phyloP scores from a whole-genome alignment of 768 basidiomycete species.

The Pholiota conissans region DNA sequence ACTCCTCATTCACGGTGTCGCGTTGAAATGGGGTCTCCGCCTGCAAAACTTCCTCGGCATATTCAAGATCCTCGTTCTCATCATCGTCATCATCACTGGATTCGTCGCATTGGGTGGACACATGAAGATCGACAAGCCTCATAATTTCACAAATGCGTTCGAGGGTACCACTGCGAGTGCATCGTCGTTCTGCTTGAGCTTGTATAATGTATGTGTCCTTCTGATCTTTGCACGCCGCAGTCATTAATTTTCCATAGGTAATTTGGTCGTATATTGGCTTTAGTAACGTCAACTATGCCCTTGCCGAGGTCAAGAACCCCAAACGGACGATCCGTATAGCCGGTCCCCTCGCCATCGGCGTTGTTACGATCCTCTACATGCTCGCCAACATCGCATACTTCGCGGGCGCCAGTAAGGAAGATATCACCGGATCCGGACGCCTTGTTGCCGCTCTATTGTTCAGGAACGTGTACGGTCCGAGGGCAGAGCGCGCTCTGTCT shows the following conservation, averaged over 20 bases:
- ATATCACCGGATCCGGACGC: slow-evolving; percentile 57
- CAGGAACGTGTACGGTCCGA: slow-evolving; percentile 59
- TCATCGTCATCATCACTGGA: slow-evolving; percentile 49
- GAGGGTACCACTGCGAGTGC: slow-evolving; percentile 47
- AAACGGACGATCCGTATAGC: slow-evolving; percentile 63
- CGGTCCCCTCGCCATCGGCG: slow-evolving; percentile 56
- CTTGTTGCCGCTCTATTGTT: slow-evolving; percentile 71
- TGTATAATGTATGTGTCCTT: slow-evolving; percentile 43
- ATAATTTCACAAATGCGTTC: slow-evolving; percentile 34
- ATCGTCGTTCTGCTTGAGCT: slow-evolving; percentile 50
- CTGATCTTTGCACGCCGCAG: background rate
- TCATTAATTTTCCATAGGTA: slow-evolving; percentile 33
- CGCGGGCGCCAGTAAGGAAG: slow-evolving; percentile 62
- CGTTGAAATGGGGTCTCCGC: slow-evolving; percentile 54
- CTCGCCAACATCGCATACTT: slow-evolving; percentile 68
- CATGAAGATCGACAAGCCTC: slow-evolving; percentile 30
- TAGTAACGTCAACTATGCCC: slow-evolving; percentile 66
- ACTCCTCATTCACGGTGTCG: slow-evolving; percentile 40
- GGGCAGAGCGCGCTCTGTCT: slow-evolving; percentile 42
- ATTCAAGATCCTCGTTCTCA: slow-evolving; percentile 52
- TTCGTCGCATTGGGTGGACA: slow-evolving; percentile 41
- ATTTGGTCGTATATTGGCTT: slow-evolving; percentile 57
- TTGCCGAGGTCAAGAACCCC: slow-evolving; percentile 64
- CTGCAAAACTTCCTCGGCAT: slow-evolving; percentile 63
- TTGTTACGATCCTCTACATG: slow-evolving; percentile 57